phyloP scores from a whole-genome alignment of 1,284 basidiomycete species.

The Pseudozyma tsukubaensis region DNA sequence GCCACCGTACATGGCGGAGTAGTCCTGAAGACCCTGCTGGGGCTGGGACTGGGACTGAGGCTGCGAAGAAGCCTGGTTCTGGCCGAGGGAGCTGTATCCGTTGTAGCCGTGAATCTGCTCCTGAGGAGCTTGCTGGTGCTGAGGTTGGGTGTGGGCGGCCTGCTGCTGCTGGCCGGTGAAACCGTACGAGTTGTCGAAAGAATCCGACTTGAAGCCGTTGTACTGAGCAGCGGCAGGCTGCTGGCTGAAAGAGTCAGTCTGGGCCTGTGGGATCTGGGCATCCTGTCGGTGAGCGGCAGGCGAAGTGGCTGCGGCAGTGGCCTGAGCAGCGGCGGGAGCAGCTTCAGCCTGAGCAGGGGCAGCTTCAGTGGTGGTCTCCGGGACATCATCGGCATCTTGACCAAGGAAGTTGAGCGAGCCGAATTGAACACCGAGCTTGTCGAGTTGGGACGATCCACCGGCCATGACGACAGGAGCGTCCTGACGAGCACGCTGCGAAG shows the following conservation, averaged over 20 bases:
- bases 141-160: conserved; percentile 7
- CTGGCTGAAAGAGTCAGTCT: conserved; percentile 40
- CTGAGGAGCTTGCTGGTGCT: conserved; percentile 40
- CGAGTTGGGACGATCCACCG: conserved; percentile 60
- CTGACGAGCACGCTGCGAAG: conserved; percentile 61
- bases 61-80: conserved; percentile 34
- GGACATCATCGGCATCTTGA: conserved; percentile 47
- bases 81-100: conserved; percentile 48
- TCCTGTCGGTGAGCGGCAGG: conserved; percentile 38
- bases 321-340: conserved; percentile 15
- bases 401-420: conserved; percentile 66
- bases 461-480: conserved; percentile 66
- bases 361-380: conserved; percentile 21
- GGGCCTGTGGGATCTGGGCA: conserved; percentile 32
- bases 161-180: conserved; percentile 49
- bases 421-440: conserved; percentile 67
- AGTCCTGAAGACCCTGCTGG: conserved; percentile 52
- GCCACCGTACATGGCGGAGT: conserved; percentile 63
- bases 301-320: conserved; percentile 22
- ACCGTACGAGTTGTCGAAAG: conserved; percentile 51
- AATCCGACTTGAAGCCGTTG: conserved; percentile 52
- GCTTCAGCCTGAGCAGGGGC: conserved; percentile 11
- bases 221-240: conserved; percentile 35
- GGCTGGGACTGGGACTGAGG: conserved; percentile 42
- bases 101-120: conserved; percentile 55